Conservation (phyloP, 805 yeast genomes). For the Lachancea fermentati region DNA sequence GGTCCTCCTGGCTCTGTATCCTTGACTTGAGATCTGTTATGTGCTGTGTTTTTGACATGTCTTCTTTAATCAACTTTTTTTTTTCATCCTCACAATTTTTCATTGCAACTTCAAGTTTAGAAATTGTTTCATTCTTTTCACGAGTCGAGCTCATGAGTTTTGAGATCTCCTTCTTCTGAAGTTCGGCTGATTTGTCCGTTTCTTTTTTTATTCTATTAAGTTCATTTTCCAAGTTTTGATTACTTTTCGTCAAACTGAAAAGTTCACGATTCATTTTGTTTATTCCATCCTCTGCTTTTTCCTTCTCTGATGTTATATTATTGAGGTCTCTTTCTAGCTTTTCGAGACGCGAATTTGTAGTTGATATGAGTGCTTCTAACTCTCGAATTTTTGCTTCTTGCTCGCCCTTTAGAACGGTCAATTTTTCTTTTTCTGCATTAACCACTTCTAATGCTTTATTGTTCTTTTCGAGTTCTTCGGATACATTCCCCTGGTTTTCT, state of each 20-base stretch:
- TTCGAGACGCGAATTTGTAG: constrained; percentile 18
- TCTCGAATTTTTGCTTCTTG: constrained; percentile 35
- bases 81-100: constrained; percentile 14
- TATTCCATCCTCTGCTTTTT: constrained; percentile 76
- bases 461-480: constrained; percentile 1
- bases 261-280: constrained; percentile 87
- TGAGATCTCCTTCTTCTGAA: constrained; percentile 9
- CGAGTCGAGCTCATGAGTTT: constrained; percentile 9
- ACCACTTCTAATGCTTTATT: constrained; percentile 17
- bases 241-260: constrained; percentile 56
- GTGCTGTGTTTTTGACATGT: constrained; percentile 20
- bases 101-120: constrained; percentile 17
- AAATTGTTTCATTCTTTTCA: constrained; percentile 12
- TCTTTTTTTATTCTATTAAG: constrained; percentile 42
- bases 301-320: constrained; percentile 36
- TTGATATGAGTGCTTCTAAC: constrained; percentile 12
- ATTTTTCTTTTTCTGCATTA: constrained; percentile 18
- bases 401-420: constrained; percentile 28
- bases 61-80: constrained; percentile 18
- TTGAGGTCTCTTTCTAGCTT: constrained; percentile 25
- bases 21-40: constrained; percentile 22
- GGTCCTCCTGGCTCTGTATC: constrained; percentile 28
- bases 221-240: constrained; percentile 43
- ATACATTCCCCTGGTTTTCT: background rate
- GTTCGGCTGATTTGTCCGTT: constrained; percentile 27